Conservation (phyloP, 225 moss, liverwort and hornwort species). For the Sphagnum tenellum region DNA sequence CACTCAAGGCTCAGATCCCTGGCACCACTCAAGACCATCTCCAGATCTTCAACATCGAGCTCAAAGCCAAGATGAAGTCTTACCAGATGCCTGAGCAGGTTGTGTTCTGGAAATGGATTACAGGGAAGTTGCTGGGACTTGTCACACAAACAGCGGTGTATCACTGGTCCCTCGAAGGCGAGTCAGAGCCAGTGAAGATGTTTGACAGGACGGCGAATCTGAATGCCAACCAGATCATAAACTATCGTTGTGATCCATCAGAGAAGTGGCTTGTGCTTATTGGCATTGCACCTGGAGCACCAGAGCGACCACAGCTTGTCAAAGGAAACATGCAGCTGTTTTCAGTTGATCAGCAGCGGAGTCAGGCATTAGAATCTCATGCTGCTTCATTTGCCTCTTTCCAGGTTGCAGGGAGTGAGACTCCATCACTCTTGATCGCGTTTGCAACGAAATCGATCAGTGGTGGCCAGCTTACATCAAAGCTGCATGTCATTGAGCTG, state of each 20-base stretch:
- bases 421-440: slow-evolving; percentile 45
- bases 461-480: slow-evolving; percentile 79
- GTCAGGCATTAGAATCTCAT: slow-evolving; percentile 93
- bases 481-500: slow-evolving; percentile 76
- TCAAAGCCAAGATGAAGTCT: slow-evolving; percentile 85
- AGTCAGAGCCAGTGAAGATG: slow-evolving; percentile 73
- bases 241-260: slow-evolving; percentile 80
- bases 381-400: slow-evolving; percentile 81
- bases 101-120: slow-evolving; percentile 96
- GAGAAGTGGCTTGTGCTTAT: slow-evolving; percentile 95
- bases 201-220: slow-evolving; percentile 84
- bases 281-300: slow-evolving; percentile 79
- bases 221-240: slow-evolving; percentile 76
- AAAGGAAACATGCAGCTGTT: slow-evolving; percentile 94
- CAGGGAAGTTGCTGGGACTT: slow-evolving; percentile 68
- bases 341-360: slow-evolving; percentile 84
- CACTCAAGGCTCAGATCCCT: slow-evolving; percentile 85
- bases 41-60: slow-evolving; percentile 95
- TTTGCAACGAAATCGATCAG: slow-evolving; percentile 74
- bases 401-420: slow-evolving; percentile 71
- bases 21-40: slow-evolving; percentile 90
- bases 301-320: slow-evolving; percentile 85
- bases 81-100: slow-evolving; percentile 96
- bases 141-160: slow-evolving; percentile 76
- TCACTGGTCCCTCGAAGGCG: slow-evolving; percentile 93